Base-by-base conservation (phyloP, 441 rosid species). In the Croton laevigatus region DNA sequence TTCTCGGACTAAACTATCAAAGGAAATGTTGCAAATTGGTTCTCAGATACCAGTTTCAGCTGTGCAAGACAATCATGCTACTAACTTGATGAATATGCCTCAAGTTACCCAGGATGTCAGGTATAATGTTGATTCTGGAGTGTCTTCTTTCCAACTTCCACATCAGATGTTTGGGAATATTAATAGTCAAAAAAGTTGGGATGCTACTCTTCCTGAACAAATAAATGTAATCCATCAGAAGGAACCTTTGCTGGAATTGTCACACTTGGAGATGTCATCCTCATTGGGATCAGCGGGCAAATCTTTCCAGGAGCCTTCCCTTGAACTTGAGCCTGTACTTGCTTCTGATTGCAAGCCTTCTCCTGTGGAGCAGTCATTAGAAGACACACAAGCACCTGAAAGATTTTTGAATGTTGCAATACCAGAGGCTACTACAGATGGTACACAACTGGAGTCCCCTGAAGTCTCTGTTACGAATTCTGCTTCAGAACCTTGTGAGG, bases 1-100 rank as follows among this genome's bases (percentile, higher is more conserved):
- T 32, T 81, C 81, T 62, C 78, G 74, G 49, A 78, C 81, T 71
- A 94, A 87, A 69, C 80, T 76, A 54, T 82, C 83, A 5, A 86
- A 86, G 74, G 94, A 86, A 57, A 32, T 79, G 77, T 66, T 87
- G 73, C 88, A 83, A 76, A 75, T 78, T 71, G 84, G 86, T 77
- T 80, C 81, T 45, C 90, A 86, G 75, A 66, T 83, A 46, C 83
- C 84, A 22, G 76, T 80, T 68, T 81, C 92, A 59, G 78, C 60
- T 69, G 63, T 76, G 75, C 90, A 70, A 67, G 92, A 88, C 71
- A 91, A 82, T 40, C 79, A 14, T 48, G 66, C 71, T 53, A 16
- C 75, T 72, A 85, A 78, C 76, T 71, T 77, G 59, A 65, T 76
- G 73, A 87, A 79, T 82, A 66, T 82, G 63, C 83, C 84, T 74